phyloP scores from a whole-genome alignment of 2,329 filamentous ascomycete species.

The Cylindrodendrum hubeiense region DNA sequence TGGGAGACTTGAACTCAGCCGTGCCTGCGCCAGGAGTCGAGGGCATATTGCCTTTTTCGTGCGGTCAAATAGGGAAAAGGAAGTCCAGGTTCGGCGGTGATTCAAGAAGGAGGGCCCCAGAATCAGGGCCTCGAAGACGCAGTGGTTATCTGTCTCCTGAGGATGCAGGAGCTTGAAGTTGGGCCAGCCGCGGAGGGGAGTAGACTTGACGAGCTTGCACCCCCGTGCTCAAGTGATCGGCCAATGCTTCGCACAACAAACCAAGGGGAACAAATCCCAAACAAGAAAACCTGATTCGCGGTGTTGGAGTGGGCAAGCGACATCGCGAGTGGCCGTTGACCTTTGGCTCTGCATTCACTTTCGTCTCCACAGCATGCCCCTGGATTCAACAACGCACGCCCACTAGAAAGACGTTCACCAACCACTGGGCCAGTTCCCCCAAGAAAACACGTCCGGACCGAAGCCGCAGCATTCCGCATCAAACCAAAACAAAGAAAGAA shows the following conservation, averaged over 20 bases:
- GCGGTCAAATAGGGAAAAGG: neutral
- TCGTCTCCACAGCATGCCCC: neutral
- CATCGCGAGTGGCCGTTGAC: neutral
- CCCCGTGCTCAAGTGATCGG: neutral
- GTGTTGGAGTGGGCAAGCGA: neutral
- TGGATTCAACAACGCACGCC: neutral
- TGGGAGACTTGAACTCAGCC: conserved; percentile 46
- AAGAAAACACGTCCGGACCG: neutral
- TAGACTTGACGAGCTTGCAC: neutral
- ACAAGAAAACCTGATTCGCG: neutral
- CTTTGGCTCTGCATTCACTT: neutral
- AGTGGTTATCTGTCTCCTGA: neutral
- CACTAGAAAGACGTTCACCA: neutral
- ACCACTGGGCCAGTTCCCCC: neutral
- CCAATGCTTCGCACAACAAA: neutral
- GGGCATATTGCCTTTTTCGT: conserved; percentile 38
- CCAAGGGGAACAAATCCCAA: neutral
- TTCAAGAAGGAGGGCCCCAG: neutral
- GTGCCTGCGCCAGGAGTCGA: conserved; percentile 36
- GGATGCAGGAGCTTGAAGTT: conserved; percentile 4
- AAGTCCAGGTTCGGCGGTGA: neutral
- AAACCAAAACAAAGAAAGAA: conserved; percentile 5
- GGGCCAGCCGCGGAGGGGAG: neutral
- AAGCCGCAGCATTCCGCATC: neutral
- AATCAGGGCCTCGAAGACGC: neutral